Evolutionary conservation across 73 alveolate genomes (phyloP).

Genomic region (Effrenium voratum): DNA sequence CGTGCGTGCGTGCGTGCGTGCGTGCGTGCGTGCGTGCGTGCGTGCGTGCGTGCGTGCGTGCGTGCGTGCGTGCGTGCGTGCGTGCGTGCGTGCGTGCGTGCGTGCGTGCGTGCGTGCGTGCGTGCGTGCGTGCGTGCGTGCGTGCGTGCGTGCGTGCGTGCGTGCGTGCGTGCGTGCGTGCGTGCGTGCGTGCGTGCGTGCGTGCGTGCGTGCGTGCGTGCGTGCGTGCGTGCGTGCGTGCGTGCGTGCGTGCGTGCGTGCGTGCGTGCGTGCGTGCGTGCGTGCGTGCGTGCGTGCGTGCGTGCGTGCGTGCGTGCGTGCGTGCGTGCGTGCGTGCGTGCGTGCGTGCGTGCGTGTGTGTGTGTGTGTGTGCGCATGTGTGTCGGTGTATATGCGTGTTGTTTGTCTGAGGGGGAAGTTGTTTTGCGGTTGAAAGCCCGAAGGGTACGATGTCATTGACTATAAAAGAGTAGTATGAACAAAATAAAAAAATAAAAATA

Average conservation of each 20-base stretch:
- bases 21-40: constrained; percentile 15
- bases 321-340: background rate
- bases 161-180: background rate
- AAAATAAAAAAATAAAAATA: too few species aligned
- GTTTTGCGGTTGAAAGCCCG: too few species aligned
- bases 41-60: background rate
- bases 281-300: background rate
- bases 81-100: constrained; percentile 11
- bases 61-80: constrained; percentile 6
- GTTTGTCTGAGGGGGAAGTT: too few species aligned
- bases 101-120: constrained; percentile 28
- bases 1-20: constrained; percentile 9
- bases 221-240: background rate
- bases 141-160: constrained; percentile 8
- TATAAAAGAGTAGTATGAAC: too few species aligned
- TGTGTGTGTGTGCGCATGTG: background rate
- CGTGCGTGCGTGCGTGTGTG: background rate
- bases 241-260: background rate
- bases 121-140: constrained; percentile 22
- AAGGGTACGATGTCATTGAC: too few species aligned
- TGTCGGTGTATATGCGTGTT: background rate
- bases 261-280: background rate
- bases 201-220: background rate
- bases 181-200: constrained; percentile 11
- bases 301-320: background rate